Evolutionary conservation across 2,329 filamentous ascomycete species (phyloP).

Genomic region (Raffaelea deltoideospora): DNA sequence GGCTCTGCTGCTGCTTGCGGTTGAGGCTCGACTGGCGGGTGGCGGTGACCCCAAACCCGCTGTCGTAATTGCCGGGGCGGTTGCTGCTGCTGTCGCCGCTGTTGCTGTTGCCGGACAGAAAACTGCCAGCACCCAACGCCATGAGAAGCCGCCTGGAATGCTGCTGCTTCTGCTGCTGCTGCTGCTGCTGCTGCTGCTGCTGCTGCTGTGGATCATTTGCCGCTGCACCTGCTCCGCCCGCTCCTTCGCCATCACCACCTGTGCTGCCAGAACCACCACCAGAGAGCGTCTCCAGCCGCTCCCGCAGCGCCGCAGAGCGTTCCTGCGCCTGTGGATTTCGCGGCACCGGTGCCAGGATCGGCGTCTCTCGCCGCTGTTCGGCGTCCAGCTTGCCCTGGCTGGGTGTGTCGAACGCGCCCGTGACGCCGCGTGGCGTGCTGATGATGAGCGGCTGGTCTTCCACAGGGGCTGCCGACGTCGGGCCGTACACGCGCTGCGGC

Average conservation of each 20-base stretch:
- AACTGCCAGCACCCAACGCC: too few relatives aligned
- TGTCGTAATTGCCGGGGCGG: constrained; percentile 17
- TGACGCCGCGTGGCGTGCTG: constrained; percentile 41
- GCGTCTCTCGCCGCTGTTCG: constrained; percentile 24
- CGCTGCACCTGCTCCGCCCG: neutral
- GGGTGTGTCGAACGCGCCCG: constrained; percentile 35
- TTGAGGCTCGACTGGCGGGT: constrained; percentile 25
- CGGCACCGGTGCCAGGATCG: constrained; percentile 37
- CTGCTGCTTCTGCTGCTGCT: neutral
- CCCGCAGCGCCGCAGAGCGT: constrained; percentile 20
- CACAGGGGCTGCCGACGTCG: constrained; percentile 9
- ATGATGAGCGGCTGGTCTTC: constrained; percentile 44
- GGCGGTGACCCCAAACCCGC: too few relatives aligned
- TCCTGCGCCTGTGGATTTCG: constrained; percentile 29
- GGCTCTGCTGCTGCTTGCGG: constrained; percentile 32
- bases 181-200: neutral
- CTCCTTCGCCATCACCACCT: neutral
- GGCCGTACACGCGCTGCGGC: too few relatives aligned
- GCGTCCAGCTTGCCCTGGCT: constrained; percentile 17
- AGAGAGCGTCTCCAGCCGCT: constrained; percentile 40
- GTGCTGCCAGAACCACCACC: constrained; percentile 15
- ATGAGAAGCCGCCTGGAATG: neutral
- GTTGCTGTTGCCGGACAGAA: constrained; percentile 8
- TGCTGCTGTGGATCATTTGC: neutral
- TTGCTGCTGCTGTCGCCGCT: neutral